Conservation (phyloP, 805 yeast species). For the Yarrowia deformans region DNA sequence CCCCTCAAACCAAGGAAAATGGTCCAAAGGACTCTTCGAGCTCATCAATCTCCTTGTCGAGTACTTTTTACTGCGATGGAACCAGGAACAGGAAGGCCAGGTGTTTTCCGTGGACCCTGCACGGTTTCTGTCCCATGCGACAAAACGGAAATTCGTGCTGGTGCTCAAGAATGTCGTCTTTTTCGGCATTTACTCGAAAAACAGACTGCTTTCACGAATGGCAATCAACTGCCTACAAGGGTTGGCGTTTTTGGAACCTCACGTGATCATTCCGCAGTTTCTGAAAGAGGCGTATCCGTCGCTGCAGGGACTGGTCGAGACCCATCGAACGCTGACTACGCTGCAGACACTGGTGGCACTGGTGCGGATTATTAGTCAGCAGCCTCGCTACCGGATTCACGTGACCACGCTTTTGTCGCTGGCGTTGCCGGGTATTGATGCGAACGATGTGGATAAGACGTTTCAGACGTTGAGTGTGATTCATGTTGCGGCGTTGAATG, state of each 20-base stretch:
- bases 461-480: constrained; percentile 71
- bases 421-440: constrained; percentile 81
- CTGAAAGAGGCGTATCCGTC: constrained; percentile 68
- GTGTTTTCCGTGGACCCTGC: constrained; percentile 45
- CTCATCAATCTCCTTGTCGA: constrained; percentile 65
- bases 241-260: constrained; percentile 70
- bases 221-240: constrained; percentile 66
- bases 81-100: constrained; percentile 49
- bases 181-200: constrained; percentile 82
- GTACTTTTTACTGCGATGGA: constrained; percentile 50
- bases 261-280: constrained; percentile 50
- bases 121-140: constrained; percentile 42
- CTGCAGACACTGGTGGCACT: constrained; percentile 70
- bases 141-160: constrained; percentile 56
- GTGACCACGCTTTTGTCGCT: constrained; percentile 74
- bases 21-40: constrained; percentile 76
- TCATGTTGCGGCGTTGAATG: constrained; percentile 70
- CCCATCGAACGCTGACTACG: constrained; percentile 80
- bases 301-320: constrained; percentile 55
- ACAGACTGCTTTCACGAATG: constrained; percentile 60
- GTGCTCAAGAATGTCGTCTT: constrained; percentile 63
- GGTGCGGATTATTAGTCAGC: constrained; percentile 68
- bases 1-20: constrained; percentile 91
- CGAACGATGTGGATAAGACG: constrained; percentile 82
- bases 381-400: constrained; percentile 76